These are phyloP conservation scores for Trifolium repens DNA, from an alignment of 306 rosid species.

Conservation along the genomic window DNA sequence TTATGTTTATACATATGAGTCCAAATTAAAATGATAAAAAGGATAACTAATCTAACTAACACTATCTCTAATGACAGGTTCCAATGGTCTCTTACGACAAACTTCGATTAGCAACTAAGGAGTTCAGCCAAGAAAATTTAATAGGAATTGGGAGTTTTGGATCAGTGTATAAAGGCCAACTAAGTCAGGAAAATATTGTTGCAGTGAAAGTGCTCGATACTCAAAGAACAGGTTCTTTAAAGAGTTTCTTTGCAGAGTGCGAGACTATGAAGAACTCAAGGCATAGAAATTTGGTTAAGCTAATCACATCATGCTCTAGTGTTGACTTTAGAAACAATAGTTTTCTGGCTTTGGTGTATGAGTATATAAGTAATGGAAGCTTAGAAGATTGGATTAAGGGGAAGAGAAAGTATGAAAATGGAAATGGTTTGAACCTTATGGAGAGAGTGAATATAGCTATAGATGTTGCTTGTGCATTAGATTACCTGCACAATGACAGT, in stretches of 20 bases:
- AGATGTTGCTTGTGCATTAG: slow-evolving; percentile 67
- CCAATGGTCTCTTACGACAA: slow-evolving; percentile 61
- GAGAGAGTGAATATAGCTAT: slow-evolving; percentile 70
- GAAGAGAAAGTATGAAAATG: slow-evolving; percentile 49
- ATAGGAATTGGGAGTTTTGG: slow-evolving; percentile 76
- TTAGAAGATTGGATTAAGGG: slow-evolving; percentile 80
- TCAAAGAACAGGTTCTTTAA: slow-evolving; percentile 49
- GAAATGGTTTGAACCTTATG: slow-evolving; percentile 53
- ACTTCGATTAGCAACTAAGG: slow-evolving; percentile 64
- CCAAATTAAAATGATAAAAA: background rate
- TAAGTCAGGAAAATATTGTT: slow-evolving; percentile 50
- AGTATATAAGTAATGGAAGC: slow-evolving; percentile 66
- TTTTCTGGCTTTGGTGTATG: slow-evolving; percentile 73
- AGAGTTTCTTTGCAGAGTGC: slow-evolving; percentile 80
- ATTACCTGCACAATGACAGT: slow-evolving; percentile 72
- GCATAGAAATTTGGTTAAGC: slow-evolving; percentile 73
- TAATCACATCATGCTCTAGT: slow-evolving; percentile 80
- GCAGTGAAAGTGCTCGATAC: slow-evolving; percentile 77
- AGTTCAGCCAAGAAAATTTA: slow-evolving; percentile 53
- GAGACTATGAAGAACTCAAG: slow-evolving; percentile 64
- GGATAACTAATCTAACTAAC: background rate
- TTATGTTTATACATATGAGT: background rate
- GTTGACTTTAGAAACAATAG: slow-evolving; percentile 62
- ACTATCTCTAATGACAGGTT: slow-evolving; percentile 30
- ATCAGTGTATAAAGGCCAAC: slow-evolving; percentile 63